Conservation (phyloP, 2,329 filamentous ascomycete species). For the Furcasterigmium furcatum region DNA sequence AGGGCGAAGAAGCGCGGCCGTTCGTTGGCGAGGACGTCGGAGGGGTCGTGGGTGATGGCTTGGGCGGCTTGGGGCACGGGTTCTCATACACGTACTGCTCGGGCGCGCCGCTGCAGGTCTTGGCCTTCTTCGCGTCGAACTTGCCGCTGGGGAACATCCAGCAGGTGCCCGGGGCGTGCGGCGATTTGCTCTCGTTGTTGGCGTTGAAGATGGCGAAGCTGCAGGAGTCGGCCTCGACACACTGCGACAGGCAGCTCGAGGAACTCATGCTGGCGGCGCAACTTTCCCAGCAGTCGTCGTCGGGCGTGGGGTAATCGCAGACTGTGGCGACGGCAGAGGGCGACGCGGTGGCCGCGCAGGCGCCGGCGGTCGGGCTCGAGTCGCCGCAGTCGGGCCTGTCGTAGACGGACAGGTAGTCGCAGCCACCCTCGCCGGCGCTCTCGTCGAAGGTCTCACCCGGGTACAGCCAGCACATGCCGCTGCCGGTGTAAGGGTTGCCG, state of each 20-base stretch:
- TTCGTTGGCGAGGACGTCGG: background rate
- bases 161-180: slow-evolving; percentile 19
- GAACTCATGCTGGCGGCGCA: slow-evolving; percentile 18
- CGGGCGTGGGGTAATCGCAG: slow-evolving; percentile 23
- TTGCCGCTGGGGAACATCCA: slow-evolving; percentile 24
- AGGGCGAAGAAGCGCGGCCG: background rate
- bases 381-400: slow-evolving; percentile 16
- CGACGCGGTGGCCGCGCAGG: slow-evolving; percentile 21
- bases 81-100: slow-evolving; percentile 26
- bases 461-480: slow-evolving; percentile 24
- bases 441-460: slow-evolving; percentile 20
- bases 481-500: slow-evolving; percentile 20
- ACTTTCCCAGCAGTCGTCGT: slow-evolving; percentile 15
- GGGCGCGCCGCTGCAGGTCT: slow-evolving; percentile 17
- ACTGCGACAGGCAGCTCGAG: slow-evolving; percentile 18
- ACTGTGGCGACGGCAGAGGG: slow-evolving; percentile 22
- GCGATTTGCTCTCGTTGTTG: slow-evolving; percentile 12
- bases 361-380: slow-evolving; percentile 14
- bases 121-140: slow-evolving; percentile 15
- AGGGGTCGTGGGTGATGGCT: background rate
- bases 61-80: slow-evolving; percentile 19
- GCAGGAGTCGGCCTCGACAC: slow-evolving; percentile 20
- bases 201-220: slow-evolving; percentile 22
- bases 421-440: slow-evolving; percentile 15
- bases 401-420: slow-evolving; percentile 17